phyloP scores from a whole-genome alignment of 2,329 filamentous ascomycete species.

The Tolypocladium album region DNA sequence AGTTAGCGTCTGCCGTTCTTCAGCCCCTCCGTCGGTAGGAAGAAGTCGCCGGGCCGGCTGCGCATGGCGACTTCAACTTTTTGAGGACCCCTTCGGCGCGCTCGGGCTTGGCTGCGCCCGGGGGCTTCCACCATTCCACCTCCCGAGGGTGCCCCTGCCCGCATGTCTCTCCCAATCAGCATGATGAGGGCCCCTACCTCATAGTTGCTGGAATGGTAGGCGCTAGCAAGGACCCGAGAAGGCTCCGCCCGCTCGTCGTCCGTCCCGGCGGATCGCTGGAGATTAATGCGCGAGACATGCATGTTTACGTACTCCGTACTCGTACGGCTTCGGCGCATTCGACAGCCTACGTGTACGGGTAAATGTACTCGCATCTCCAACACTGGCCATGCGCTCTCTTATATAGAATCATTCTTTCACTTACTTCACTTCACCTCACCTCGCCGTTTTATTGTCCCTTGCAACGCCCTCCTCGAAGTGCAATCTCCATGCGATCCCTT shows the following conservation, averaged over 20 bases:
- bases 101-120: neutral
- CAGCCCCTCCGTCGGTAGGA: neutral
- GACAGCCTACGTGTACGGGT: too few species aligned
- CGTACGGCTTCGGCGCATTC: neutral
- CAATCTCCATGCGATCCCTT: slow-evolving; percentile 1
- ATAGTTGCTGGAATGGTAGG: neutral
- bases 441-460: neutral
- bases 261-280: neutral
- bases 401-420: neutral
- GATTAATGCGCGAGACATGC: neutral
- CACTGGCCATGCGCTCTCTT: neutral
- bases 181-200: neutral
- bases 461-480: neutral
- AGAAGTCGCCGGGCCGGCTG: neutral
- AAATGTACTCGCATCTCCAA: too few species aligned
- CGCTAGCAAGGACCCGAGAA: neutral
- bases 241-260: too few species aligned
- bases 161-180: neutral
- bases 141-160: neutral
- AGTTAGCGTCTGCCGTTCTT: neutral
- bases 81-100: neutral
- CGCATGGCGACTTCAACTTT: neutral
- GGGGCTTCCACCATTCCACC: neutral
- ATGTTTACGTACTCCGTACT: neutral
- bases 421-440: neutral